A percentile compares a stretch with the other conserved stretches of the same genome.
Evolutionary conservation across 169 alveolate genomes (phyloP).

Genomic region (Plasmodium gallinaceum): DNA sequence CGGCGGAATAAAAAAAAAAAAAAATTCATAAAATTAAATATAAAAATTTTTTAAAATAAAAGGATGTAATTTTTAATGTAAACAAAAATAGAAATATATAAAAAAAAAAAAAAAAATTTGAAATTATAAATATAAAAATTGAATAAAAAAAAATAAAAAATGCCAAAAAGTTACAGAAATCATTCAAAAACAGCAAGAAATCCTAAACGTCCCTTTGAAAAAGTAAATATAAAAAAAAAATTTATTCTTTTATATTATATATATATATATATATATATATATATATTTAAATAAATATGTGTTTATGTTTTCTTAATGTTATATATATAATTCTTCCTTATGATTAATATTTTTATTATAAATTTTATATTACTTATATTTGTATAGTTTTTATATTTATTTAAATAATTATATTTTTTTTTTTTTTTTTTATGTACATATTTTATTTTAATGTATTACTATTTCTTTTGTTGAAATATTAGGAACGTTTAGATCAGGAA

Average conservation of each 20-base stretch:
- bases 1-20: too few relatives aligned
- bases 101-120: not conserved
- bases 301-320: not conserved
- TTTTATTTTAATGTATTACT: not conserved
- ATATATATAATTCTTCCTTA: not conserved
- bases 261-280: not conserved
- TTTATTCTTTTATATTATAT: too few relatives aligned
- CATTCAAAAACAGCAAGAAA: constrained; percentile 92
- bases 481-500: constrained; percentile 96
- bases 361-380: not conserved
- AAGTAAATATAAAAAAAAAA: constrained; percentile 82
- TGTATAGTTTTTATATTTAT: not conserved
- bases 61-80: not conserved
- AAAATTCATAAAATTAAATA: too few relatives aligned
- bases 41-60: too few relatives aligned
- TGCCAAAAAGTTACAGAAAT: constrained; percentile 91
- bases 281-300: too few relatives aligned
- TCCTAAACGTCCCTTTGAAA: constrained; percentile 97
- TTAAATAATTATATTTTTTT: constrained; percentile 13
- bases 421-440: constrained; percentile 9
- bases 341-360: not conserved
- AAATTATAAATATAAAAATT: not conserved
- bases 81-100: not conserved
- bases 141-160: constrained; percentile 35
- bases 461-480: constrained; percentile 9